Evolutionary conservation across 208 protist species (phyloP), one percentile per base, ranked within the genome.

Genomic region (Trypanosoma congolense): DNA sequence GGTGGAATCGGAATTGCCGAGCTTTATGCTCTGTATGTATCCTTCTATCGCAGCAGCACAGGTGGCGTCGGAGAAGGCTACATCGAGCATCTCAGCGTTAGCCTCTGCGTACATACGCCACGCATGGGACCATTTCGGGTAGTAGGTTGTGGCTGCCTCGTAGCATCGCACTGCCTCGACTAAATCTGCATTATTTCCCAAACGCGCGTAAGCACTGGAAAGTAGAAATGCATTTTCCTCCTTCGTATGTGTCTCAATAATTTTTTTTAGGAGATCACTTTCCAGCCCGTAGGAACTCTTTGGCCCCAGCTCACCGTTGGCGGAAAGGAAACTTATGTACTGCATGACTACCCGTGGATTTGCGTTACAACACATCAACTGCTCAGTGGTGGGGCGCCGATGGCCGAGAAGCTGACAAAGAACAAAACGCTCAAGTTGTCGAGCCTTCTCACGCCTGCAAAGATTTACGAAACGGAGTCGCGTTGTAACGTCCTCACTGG

Each of bases 401-500:
- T 71, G 38, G 24, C 87, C 83, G 10, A 94, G 70, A 28, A 94
- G 48, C 56, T 94, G 73, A 29, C 76, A 65, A 0, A 90, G 72
- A 9, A 83, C 87, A 35, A 92, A 92, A 22, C 83, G 78, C 36
- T 92, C 80, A 38, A 89, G 51, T 43, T 87, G 80, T 44, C 65
- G 75, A 31, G 77, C 72, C 44, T 84, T 80, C 42, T 89, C 80
- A 44, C 80, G 80, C 16, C 95, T 65, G 65, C 96, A 98, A 4
- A 99, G 80, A 38, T 92, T 84, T 21, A 96, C 88, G 77, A 99
- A 99, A 35, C 98, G 98, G n/a, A 99, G 77, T 67, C 96, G 97
- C 18, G 82, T 93, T 42, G 97, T 87, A 16, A 92, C 63, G 44
- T 99, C 92, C 33, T 99, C 60, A 21, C 83, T 48, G 10, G 95